These are phyloP conservation scores for Prototheca wickerhamii DNA, from an alignment of 163 green algal genomes.

Conservation along the genomic window DNA sequence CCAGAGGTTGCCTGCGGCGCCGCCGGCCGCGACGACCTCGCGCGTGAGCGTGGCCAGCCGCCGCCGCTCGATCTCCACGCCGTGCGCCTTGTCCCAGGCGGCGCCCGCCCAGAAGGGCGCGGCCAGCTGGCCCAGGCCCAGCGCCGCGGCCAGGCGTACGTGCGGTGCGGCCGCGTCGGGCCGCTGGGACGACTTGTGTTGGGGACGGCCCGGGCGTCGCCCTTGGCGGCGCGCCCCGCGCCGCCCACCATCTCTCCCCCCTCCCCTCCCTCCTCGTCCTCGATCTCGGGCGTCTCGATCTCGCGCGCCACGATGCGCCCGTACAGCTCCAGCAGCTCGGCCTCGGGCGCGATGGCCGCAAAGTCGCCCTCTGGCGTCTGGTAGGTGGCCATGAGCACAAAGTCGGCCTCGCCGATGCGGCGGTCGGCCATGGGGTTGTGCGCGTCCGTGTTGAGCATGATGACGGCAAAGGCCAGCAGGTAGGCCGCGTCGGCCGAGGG, in stretches of 20 bases:
- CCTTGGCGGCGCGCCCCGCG: neutral
- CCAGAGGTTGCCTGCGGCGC: constrained; percentile 49
- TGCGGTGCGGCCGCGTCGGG: constrained; percentile 2
- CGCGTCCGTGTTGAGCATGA: constrained; percentile 99
- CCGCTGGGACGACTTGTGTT: no score
- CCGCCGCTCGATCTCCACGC: constrained; percentile 42
- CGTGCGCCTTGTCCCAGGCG: constrained; percentile 55
- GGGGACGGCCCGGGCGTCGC: constrained; percentile 2
- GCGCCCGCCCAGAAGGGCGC: constrained; percentile 39
- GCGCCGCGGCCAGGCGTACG: constrained; percentile 38
- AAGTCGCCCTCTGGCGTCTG: constrained; percentile 32
- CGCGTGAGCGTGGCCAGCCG: constrained; percentile 42
- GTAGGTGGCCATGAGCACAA: constrained; percentile 40
- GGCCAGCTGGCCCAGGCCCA: constrained; percentile 47
- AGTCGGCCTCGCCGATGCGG: constrained; percentile 54
- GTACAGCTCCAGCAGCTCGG: constrained; percentile 67
- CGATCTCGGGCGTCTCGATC: constrained; percentile 13
- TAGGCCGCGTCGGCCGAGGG: constrained; percentile 75
- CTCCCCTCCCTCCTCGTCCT: neutral
- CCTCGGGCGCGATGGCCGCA: constrained; percentile 51
- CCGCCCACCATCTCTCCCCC: neutral
- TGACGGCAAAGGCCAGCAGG: constrained; percentile 91
- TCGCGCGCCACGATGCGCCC: constrained; percentile 57
- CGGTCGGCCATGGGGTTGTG: constrained; percentile 93
- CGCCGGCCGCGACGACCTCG: constrained; percentile 30